Evolutionary conservation across 306 rosid species (phyloP), one percentile per base, ranked within the genome.

Genomic region (Cicer arietinum): DNA sequence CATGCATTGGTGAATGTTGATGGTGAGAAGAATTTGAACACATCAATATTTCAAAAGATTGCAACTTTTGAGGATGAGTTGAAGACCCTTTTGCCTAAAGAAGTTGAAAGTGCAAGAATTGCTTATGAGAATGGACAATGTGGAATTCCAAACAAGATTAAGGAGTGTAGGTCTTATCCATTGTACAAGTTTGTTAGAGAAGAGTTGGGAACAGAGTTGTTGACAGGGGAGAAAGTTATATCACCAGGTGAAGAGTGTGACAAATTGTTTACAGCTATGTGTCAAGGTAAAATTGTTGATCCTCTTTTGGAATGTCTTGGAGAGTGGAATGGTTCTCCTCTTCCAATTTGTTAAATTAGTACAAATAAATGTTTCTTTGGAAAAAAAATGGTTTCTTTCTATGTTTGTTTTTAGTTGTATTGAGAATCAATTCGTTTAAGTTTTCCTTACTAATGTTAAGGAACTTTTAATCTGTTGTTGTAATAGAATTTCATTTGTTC

Each of bases 221-320:
- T 93, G 8, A 91, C 90, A 0, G 98, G 98, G 1, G 97, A 93
- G 62, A 88, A 80, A 62, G 83, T 79, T 0, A 78, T 48, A 10
- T 93, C 98, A 25, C 91, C 98, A 0, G 98, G 98, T 0, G 97
- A 93, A 67, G 98, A 89, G 48, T 93, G 82, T 66, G 98, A 93
- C 71, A 87, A 80, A 73, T 71, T 93, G 17, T 93, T 91, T 84
- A 80, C 85, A 1, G 98, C 98, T 1, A 60, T 93, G 69, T 88
- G 97, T n/a, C 79, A 89, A 72, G 97, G 97, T 0, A 89, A 87
- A 75, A 83, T 89, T n/a, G 90, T 91, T 62, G 98, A 93, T 78
- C 94, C 98, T 1, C 69, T 93, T 40, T 44, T 93, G 25, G 96
- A 83, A 14, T 93, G 98, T 68, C 88, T 89, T 41, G 80, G 73